Evolutionary conservation across 495 filamentous ascomycete species (phyloP).

Genomic region (Pseudomonodictys pantanalensis): DNA sequence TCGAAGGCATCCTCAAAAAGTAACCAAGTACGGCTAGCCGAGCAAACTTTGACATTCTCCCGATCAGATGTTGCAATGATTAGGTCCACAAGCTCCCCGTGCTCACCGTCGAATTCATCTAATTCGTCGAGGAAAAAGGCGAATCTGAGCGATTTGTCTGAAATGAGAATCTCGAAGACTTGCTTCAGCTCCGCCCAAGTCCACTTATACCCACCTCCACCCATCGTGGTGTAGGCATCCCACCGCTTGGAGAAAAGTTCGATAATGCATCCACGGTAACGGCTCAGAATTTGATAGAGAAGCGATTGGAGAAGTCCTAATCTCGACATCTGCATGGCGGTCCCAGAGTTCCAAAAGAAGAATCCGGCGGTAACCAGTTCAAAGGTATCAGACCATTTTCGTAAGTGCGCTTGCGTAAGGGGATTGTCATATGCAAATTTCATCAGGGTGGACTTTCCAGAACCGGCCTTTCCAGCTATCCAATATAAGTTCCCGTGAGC

Average conservation of each 20-base stretch:
- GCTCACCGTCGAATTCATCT: conserved; percentile 20
- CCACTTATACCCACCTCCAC: no score
- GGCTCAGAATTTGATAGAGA: background rate
- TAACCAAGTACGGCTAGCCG: conserved; percentile 27
- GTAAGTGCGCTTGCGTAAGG: conserved; percentile 4
- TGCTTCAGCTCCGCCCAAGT: background rate
- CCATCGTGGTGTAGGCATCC: conserved; percentile 12
- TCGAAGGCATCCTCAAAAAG: conserved; percentile 22
- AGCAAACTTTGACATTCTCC: conserved; percentile 18
- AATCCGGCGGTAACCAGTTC: conserved; percentile 13
- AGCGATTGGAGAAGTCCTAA: conserved; percentile 19
- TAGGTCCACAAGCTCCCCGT: conserved; percentile 1
- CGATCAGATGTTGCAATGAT: no score
- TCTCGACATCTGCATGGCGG: conserved; percentile 20
- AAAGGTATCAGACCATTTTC: background rate
- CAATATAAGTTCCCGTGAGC: conserved; percentile 8
- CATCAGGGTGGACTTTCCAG: conserved; percentile 30
- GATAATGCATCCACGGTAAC: background rate
- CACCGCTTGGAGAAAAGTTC: conserved; percentile 4
- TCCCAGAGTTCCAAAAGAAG: conserved; percentile 29
- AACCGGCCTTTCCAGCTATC: conserved; percentile 24
- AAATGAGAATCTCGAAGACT: background rate
- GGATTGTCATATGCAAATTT: conserved; percentile 15
- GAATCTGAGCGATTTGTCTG: conserved; percentile 1
- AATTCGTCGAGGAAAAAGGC: conserved; percentile 30